Base-by-base conservation (phyloP, 805 yeast species). In the Nakazawaea populi region DNA sequence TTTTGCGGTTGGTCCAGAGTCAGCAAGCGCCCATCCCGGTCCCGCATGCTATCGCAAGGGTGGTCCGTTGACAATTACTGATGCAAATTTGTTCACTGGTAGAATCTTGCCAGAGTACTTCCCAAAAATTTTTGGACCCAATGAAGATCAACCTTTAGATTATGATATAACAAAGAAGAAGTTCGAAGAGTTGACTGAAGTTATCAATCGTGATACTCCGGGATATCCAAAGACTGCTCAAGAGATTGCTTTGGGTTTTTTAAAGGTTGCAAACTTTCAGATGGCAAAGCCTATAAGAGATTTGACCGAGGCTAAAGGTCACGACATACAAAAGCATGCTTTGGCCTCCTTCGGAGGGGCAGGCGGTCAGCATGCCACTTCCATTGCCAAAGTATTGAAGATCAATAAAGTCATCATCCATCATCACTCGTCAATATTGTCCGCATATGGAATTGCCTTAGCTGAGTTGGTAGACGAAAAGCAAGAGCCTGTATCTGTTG, bases 401-500 rank as follows among this genome's bases (percentile, higher is more conserved):
- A 65, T 67, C 45, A 53, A 57, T 11, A 58, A 59, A 29, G 70
- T 66, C 12, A 53, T 64, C 10, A 66, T 66, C 35, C 71, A 67
- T 53, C 61, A 60, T 49, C 64, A 67, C 54, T 66, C 71, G 9
- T 66, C 70, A 4, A 58, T 67, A 28, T 60, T 67, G 42, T 66
- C 70, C 52, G 71, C 73, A 8, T 68, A 69, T 48, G 73, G 73
- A 43, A 69, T 69, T 43, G 63, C 64, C 10, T 58, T 69, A 53
- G 71, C 70, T 24, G 65, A 61, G 4, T 37, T 48, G 34, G 70
- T 66, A 11, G 53, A 54, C 28, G 71, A 67, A 50, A 52, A 50
- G 31, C 69, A 64, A 47, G 61, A 59, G 34, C 71, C 71, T 7
- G 56, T 42, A 32, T 48, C 54, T n/a, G 52, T 32, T 11, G 56